Evolutionary conservation across 2,329 filamentous ascomycete species (phyloP).

Genomic region (Aspergillus sp.): DNA sequence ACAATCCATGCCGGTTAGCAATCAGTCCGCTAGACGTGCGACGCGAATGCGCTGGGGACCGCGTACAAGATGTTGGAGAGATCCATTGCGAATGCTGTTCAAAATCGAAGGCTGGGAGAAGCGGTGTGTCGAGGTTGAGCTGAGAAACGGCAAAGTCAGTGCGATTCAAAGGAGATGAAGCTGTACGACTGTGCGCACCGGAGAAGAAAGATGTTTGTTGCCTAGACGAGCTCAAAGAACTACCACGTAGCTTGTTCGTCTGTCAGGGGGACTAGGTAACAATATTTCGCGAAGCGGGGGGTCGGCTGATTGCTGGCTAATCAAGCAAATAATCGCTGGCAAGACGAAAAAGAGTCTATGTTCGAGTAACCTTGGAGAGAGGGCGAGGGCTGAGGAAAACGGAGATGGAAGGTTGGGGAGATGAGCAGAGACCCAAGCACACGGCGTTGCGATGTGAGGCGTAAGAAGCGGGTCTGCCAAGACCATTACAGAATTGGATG

Average conservation of each 20-base stretch:
- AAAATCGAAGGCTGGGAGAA: neutral
- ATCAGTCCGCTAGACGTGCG: neutral
- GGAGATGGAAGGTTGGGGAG: conserved; percentile 26
- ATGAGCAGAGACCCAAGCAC: conserved; percentile 22
- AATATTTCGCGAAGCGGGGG: conserved; percentile 12
- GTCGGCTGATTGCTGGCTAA: neutral
- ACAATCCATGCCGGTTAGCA: conserved; percentile 21
- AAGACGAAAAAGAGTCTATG: conserved; percentile 1
- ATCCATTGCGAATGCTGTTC: conserved; percentile 66
- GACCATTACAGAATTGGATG: conserved; percentile 24
- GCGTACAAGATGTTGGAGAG: conserved; percentile 90
- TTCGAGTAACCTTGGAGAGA: conserved; percentile 5
- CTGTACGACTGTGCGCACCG: neutral
- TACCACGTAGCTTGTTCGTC: conserved; percentile 16
- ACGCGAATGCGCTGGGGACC: conserved; percentile 6
- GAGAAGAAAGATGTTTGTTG: conserved; percentile 6
- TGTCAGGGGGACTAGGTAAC: conserved; percentile 15
- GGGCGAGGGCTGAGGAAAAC: conserved; percentile 13
- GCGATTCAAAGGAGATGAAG: neutral
- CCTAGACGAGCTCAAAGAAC: conserved; percentile 7
- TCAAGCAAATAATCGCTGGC: neutral
- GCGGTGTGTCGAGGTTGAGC: neutral
- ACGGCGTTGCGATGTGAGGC: conserved; percentile 30
- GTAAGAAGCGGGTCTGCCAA: conserved; percentile 43
- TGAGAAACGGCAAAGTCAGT: neutral